A percentile compares a stretch with the other conserved stretches of the same genome.
These are phyloP conservation scores for Neofusicoccum laricinum DNA, from an alignment of 2,329 filamentous ascomycete species.

Conservation along the genomic window DNA sequence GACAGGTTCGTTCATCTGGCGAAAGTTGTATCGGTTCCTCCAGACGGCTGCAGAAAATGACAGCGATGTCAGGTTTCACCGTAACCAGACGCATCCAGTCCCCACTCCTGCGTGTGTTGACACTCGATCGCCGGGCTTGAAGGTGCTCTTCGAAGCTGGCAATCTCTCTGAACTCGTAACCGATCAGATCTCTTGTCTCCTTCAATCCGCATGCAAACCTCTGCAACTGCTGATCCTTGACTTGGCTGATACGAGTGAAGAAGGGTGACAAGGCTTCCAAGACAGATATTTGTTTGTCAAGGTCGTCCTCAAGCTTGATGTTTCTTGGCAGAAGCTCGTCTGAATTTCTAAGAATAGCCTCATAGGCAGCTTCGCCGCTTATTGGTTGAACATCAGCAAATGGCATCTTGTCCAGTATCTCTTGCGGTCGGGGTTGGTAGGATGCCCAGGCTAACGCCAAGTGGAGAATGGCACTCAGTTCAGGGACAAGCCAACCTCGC, in stretches of 20 bases:
- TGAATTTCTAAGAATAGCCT: background rate
- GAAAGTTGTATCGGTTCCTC: background rate
- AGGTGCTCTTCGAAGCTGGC: background rate
- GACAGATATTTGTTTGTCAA: background rate
- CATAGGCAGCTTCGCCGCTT: background rate
- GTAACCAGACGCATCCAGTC: background rate
- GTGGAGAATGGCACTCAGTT: background rate
- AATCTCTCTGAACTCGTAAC: background rate
- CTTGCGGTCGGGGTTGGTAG: background rate
- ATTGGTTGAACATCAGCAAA: background rate
- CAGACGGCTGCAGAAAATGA: background rate
- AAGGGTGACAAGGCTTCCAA: background rate
- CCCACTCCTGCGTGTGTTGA: background rate
- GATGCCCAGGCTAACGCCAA: background rate
- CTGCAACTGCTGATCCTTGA: background rate
- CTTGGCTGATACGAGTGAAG: background rate
- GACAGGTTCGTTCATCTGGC: fast-evolving
- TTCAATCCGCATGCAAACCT: background rate
- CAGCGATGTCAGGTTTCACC: background rate
- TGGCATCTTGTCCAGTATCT: background rate
- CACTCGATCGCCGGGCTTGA: background rate
- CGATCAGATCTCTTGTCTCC: background rate
- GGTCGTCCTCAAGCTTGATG: background rate
- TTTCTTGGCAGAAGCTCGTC: background rate
- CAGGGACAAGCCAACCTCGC: background rate